Conservation (phyloP, 2,329 filamentous ascomycete species). For the Zymoseptoria tritici region DNA sequence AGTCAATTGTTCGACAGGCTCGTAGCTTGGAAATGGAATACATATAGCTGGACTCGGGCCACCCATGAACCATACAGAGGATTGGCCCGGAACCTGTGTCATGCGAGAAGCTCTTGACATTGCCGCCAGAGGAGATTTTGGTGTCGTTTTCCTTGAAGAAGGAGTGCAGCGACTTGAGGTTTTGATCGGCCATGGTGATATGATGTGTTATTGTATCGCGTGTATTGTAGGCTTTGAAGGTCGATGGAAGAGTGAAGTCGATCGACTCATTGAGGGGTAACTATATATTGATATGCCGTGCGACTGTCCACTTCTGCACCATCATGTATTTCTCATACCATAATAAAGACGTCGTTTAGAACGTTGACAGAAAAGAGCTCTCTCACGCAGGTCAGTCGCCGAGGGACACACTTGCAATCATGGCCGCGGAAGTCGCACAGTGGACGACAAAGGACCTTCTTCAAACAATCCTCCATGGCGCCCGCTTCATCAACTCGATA, state of each 20-base stretch:
- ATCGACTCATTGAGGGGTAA: no score
- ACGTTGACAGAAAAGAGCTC: no score
- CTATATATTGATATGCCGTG: no score
- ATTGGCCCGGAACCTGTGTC: slow-evolving; percentile 30
- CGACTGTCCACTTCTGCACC: no score
- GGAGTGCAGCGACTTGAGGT: slow-evolving; percentile 23
- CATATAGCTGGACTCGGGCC: slow-evolving; percentile 38
- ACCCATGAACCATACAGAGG: slow-evolving; percentile 41
- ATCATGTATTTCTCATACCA: no score
- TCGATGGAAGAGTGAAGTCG: neutral
- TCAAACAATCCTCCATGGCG: no score
- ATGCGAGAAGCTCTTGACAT: slow-evolving; percentile 28
- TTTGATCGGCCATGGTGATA: slow-evolving; percentile 19
- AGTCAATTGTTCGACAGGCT: neutral
- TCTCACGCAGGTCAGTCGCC: no score
- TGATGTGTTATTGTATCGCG: neutral
- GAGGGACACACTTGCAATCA: no score
- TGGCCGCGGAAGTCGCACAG: no score
- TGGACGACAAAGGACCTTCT: no score
- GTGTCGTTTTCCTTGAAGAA: slow-evolving; percentile 25
- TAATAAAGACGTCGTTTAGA: no score
- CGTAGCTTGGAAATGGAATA: neutral
- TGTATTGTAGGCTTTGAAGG: neutral
- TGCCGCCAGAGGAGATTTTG: slow-evolving; percentile 23
- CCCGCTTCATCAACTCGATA: no score